Percentiles rank a stretch among this genome's conserved stretches.
Conservation (phyloP, 768 basidiomycete species). For the Lactifluus hygrophoroides region DNA sequence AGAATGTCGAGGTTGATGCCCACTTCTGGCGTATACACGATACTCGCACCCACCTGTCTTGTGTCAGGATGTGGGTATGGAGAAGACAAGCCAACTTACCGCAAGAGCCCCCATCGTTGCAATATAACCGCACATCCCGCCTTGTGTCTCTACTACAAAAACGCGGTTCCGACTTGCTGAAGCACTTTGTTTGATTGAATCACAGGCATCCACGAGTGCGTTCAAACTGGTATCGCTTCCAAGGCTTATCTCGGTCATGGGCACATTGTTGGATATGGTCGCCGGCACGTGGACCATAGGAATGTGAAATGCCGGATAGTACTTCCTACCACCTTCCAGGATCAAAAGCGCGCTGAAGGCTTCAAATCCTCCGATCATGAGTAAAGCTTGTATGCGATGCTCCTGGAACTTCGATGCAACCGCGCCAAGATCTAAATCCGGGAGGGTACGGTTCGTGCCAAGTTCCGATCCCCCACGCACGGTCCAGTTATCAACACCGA, state of each 20-base stretch:
- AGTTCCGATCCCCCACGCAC: slow-evolving; percentile 95
- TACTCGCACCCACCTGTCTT: slow-evolving; percentile 76
- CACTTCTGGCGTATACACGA: slow-evolving; percentile 90
- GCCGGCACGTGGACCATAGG: slow-evolving; percentile 96
- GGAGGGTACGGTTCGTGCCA: slow-evolving; percentile 88
- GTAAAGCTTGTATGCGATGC: slow-evolving; percentile 63
- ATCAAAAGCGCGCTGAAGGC: slow-evolving; percentile 74
- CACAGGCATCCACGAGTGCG: slow-evolving; percentile 93
- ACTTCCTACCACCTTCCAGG: slow-evolving; percentile 69
- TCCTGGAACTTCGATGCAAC: slow-evolving; percentile 90
- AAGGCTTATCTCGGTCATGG: slow-evolving; percentile 90
- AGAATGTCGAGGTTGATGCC: slow-evolving; percentile 82
- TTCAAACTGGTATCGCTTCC: slow-evolving; percentile 98
- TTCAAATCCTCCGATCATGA: slow-evolving; percentile 96
- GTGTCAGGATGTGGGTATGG: background rate
- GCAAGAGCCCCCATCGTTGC: slow-evolving; percentile 94
- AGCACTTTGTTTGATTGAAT: slow-evolving; percentile 97
- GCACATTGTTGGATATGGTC: slow-evolving; percentile 97
- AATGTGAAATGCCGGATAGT: slow-evolving; percentile 89
- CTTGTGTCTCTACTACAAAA: slow-evolving; percentile 97
- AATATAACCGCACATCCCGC: slow-evolving; percentile 93
- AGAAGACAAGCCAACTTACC: slow-evolving; percentile 37
- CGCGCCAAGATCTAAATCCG: slow-evolving; percentile 77
- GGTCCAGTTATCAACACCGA: slow-evolving; percentile 95
- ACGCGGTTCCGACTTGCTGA: slow-evolving; percentile 93